phyloP scores from a whole-genome alignment of 306 rosid species.

The Quercus dentata region DNA sequence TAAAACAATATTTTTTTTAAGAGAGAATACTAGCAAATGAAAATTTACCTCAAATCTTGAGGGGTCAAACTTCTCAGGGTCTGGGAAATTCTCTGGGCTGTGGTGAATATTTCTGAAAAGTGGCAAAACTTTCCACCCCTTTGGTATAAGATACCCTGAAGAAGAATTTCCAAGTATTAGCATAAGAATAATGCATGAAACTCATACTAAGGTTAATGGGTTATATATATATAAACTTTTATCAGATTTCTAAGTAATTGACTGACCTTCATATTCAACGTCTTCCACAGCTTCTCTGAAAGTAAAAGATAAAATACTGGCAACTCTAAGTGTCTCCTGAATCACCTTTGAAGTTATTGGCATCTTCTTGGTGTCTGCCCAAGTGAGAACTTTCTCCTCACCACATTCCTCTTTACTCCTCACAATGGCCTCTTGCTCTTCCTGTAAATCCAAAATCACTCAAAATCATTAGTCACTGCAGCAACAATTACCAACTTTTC shows the following conservation, averaged over 20 bases:
- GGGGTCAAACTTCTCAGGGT: conserved; percentile 88
- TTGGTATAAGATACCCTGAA: conserved; percentile 84
- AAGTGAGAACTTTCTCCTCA: conserved; percentile 49
- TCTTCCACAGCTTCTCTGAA: conserved; percentile 95
- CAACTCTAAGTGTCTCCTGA: conserved; percentile 91
- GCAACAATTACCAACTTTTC: not conserved
- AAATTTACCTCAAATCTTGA: conserved; percentile 86
- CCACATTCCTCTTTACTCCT: conserved; percentile 44
- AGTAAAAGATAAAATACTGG: conserved; percentile 86
- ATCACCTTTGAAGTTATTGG: conserved; percentile 78
- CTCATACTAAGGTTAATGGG: not conserved
- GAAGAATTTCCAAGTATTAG: not conserved
- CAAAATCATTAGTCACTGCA: too few species aligned
- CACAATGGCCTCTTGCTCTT: conserved; percentile 69
- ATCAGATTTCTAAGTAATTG: conserved; percentile 1
- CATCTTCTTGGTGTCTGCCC: conserved; percentile 88
- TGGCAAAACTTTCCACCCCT: conserved; percentile 97
- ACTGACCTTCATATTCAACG: conserved; percentile 85
- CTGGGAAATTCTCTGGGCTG: conserved; percentile 69
- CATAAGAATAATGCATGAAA: not conserved
- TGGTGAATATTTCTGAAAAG: conserved; percentile 94
- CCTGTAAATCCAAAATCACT: conserved; percentile 32
- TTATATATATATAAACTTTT: not conserved
- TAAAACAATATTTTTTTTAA: not conserved
- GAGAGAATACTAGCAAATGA: not conserved